A percentile compares a stretch with the other conserved stretches of the same genome.
Conservation (phyloP, 2,329 filamentous ascomycete species). For the Aureobasidium sp. region DNA sequence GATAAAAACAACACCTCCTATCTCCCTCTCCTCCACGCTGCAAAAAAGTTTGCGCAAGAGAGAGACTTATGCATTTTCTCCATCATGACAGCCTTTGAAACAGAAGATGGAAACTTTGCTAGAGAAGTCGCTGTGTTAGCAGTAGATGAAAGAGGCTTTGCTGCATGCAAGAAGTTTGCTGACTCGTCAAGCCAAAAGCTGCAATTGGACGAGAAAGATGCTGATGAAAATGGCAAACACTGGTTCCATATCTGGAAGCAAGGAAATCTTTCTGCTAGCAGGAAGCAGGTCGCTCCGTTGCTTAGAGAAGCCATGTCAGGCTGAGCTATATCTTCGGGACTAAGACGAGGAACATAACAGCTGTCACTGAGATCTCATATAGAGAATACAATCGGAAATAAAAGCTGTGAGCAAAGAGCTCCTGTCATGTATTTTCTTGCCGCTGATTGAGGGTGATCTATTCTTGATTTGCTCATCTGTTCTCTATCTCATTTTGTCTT, state of each 20-base stretch:
- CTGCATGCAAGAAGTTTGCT: slow-evolving; percentile 51
- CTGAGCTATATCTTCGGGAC: not conserved
- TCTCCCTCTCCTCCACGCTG: slow-evolving; percentile 40
- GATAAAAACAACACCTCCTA: slow-evolving; percentile 25
- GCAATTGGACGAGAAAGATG: slow-evolving; percentile 44
- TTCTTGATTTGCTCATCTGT: not conserved
- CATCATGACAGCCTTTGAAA: slow-evolving; percentile 62
- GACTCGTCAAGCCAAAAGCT: slow-evolving; percentile 42
- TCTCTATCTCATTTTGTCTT: not conserved
- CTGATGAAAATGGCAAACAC: slow-evolving; percentile 29
- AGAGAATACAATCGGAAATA: not conserved
- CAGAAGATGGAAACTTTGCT: slow-evolving; percentile 48
- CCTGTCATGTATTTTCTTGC: not conserved
- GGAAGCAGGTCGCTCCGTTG: slow-evolving; percentile 57
- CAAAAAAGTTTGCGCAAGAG: slow-evolving; percentile 51
- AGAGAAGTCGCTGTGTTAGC: slow-evolving; percentile 65
- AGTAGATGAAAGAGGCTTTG: slow-evolving; percentile 42
- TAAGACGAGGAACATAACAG: not conserved
- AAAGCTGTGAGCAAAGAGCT: not conserved
- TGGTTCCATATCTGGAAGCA: slow-evolving; percentile 63
- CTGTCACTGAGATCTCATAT: too few species aligned
- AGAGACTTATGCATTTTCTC: slow-evolving; percentile 54
- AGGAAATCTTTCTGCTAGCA: slow-evolving; percentile 50
- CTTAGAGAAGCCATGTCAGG: slow-evolving; percentile 42
- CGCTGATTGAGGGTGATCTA: not conserved